Evolutionary conservation across 1,139 yeast species (phyloP), one percentile per base, ranked within the genome.

Genomic region (Magnusiomyces fungicola): DNA sequence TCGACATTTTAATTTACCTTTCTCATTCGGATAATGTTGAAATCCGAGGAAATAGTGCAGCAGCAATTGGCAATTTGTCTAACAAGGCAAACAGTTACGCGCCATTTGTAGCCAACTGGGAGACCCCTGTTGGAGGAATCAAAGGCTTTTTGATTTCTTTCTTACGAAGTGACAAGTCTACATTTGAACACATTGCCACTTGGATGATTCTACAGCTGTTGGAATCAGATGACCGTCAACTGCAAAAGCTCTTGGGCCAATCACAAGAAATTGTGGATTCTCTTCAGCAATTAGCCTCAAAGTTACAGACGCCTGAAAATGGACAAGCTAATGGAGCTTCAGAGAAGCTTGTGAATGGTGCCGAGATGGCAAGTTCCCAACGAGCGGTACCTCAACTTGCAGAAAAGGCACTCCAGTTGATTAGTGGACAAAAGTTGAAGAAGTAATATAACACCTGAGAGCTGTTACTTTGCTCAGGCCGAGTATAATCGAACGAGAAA

Each of bases 11-110:
- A 55, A 83, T 92, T 55, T 97, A 97, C 23, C 76, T 94, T 65
- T 92, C 98, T 2, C 81, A 80, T 59, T 84, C 95, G 45, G 79
- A 79, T 54, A 89, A 90, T 64, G 87, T 92, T 54, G 98, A 92
- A 69, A 97, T 92, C 18, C 94, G 96, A 68, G 99, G 99, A 50
- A 92, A 94, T 67, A 86, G 96, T 3, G 98, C 97, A 21, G 98
- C 98, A 29, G 98, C 99, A 1, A 76, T 92, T 58, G 99, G 98
- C 21, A 92, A 92, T 64, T 73, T 92, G 59, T 89, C 97, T 58
- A 88, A 97, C 9, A 80, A 96, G 68, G 89, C 92, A 34, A 79
- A 78, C 59, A 88, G 84, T 57, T 92, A 90, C 67, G 78, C 80
- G 55, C 83, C 84, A 56, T 87, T 94, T 55, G 76, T 89, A 53